Base-by-base conservation (phyloP, 2,329 filamentous ascomycete genomes). In the Polychaeton citri region DNA sequence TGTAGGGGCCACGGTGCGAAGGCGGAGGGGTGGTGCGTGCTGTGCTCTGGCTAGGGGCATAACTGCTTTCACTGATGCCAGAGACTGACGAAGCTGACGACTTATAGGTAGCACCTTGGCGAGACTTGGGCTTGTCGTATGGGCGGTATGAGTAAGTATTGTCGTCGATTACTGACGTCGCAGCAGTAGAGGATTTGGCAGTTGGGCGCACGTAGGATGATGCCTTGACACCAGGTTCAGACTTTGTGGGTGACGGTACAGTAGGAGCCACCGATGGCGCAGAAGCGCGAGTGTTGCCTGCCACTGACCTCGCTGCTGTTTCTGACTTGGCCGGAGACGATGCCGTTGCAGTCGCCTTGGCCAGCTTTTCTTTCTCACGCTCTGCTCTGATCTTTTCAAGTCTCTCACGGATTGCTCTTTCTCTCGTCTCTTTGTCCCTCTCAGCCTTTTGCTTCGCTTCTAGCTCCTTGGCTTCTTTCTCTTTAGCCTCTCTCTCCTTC, bases 1-100 rank as follows among this genome's bases (percentile, higher is more conserved):
- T 72, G 60, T 95, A 96, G 2, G 83, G 74, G 2, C 78, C 76
- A 33, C 82, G 75, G 44, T 79, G 71, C 3, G 81, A 86, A 2
- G 82, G 79, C 12, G 87, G 85, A 6, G 87, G 83, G 4, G 83
- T 84, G 5, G 87, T 93, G 39, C 77, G 76, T 8, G 83, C 72
- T 1, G 87, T 95, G 12, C 83, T 86, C 40, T 84, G 76, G 7
- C 85, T 92, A 1, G 82, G 73, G 2, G 85, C 81, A 59, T 88
- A 95, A 1, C 85, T 93, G 10, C 81, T 81, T 51, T 93, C 85
- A 12, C 86, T 93, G 49, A 79, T 77, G 17, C 79, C 65, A 0
- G 61, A 64, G 24, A 55, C 43, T 13, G 50, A 53, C 7, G 52
- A 52, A 8, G 43, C 49, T 24, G 53, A 52, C 7, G 62, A 60